These are phyloP conservation scores for Cydonia oblonga DNA, from an alignment of 331 rosid genomes.

Conservation along the genomic window DNA sequence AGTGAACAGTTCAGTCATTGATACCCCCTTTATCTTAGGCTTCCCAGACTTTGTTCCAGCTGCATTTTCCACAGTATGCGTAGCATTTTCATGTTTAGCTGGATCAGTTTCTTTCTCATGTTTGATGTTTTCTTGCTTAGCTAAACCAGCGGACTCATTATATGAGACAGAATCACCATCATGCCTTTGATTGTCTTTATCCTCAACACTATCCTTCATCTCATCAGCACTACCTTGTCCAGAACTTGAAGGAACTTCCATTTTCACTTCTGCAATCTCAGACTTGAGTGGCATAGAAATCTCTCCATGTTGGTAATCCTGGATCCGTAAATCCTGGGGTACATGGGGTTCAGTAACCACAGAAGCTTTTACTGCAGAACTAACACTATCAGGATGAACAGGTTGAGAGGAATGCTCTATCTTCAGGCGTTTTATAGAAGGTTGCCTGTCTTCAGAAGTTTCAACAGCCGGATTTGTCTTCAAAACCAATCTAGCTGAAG, in stretches of 20 bases:
- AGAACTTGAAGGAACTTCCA: conserved; percentile 33
- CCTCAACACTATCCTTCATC: conserved; percentile 35
- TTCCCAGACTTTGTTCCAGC: conserved; percentile 82
- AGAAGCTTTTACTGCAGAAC: conserved; percentile 34
- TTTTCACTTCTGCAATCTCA: conserved; percentile 51
- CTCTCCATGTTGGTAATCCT: conserved; percentile 37
- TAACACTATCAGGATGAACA: conserved; percentile 43
- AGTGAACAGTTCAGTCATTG: conserved; percentile 77
- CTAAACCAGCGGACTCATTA: conserved; percentile 37
- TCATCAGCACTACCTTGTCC: conserved; percentile 33
- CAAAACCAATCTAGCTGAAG: conserved; percentile 32
- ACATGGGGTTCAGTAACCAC: conserved; percentile 32
- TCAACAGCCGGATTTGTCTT: conserved; percentile 34
- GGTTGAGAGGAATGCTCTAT: conserved; percentile 58
- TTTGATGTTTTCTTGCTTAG: conserved; percentile 45
- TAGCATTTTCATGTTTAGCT: conserved; percentile 42
- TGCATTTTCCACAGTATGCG: conserved; percentile 42
- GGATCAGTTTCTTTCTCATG: conserved; percentile 57
- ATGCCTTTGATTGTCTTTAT: conserved; percentile 27
- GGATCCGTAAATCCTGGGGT: conserved; percentile 40
- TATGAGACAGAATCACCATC: conserved; percentile 28
- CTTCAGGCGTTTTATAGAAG: conserved; percentile 74
- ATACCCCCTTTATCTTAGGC: conserved; percentile 90
- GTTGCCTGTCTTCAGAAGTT: conserved; percentile 51
- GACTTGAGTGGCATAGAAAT: conserved; percentile 38